These are phyloP conservation scores for Chaetomium sp. DNA, from an alignment of 2,329 filamentous ascomycete genomes.

Conservation along the genomic window DNA sequence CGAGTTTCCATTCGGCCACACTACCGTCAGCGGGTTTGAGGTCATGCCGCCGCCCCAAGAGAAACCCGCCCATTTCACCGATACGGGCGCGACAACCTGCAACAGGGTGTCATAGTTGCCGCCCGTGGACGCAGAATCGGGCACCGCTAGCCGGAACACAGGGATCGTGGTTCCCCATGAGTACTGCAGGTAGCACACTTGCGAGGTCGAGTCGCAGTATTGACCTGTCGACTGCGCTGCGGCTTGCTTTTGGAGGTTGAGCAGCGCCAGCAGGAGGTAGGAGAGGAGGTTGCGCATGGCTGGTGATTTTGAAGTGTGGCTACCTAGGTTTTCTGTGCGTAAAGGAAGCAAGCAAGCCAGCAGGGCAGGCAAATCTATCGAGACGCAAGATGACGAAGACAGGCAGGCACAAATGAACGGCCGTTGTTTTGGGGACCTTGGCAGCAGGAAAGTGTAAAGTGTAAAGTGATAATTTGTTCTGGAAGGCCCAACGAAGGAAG, in stretches of 20 bases:
- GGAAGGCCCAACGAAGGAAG: too few species aligned
- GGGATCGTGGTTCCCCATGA: slow-evolving; percentile 15
- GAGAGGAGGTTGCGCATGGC: too few species aligned
- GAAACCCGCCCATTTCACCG: slow-evolving; percentile 33
- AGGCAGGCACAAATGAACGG: too few species aligned
- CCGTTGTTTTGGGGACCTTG: too few species aligned
- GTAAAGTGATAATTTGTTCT: too few species aligned
- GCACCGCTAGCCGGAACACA: slow-evolving; percentile 25
- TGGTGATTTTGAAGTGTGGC: too few species aligned
- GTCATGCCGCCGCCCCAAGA: slow-evolving; percentile 37
- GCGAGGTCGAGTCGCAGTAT: slow-evolving; percentile 16
- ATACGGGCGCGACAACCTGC: slow-evolving; percentile 31
- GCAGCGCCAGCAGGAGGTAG: too few species aligned
- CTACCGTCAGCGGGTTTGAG: slow-evolving; percentile 32
- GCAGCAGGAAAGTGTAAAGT: too few species aligned
- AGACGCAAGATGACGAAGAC: too few species aligned
- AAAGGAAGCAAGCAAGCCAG: too few species aligned
- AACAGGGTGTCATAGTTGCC: slow-evolving; percentile 30
- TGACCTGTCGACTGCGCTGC: neutral
- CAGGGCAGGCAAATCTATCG: too few species aligned
- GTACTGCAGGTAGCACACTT: slow-evolving; percentile 22
- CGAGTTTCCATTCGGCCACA: slow-evolving; percentile 32
- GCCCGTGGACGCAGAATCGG: slow-evolving; percentile 20
- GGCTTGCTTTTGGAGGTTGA: slow-evolving; percentile 1
- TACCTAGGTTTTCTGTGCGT: too few species aligned